These are phyloP conservation scores for Syzygium grande DNA, from an alignment of 345 rosid genomes.

Conservation along the genomic window DNA sequence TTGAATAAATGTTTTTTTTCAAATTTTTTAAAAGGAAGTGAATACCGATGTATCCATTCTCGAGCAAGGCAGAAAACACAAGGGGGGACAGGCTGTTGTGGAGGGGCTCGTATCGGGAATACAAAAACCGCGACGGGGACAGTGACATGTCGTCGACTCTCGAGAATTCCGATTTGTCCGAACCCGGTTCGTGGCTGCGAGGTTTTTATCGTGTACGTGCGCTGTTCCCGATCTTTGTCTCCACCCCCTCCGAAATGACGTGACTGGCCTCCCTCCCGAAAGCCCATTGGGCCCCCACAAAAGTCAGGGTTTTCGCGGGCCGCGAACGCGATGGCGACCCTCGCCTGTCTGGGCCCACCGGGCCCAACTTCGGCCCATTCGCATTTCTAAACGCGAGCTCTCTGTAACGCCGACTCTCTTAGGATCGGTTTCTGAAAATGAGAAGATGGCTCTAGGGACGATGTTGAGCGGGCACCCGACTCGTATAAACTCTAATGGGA, in stretches of 20 bases:
- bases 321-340: background rate
- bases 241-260: background rate
- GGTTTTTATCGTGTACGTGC: background rate
- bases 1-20: too few species aligned
- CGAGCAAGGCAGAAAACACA: background rate
- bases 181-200: background rate
- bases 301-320: background rate
- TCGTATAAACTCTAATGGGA: too few species aligned
- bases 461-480: too few species aligned
- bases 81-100: background rate
- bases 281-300: background rate
- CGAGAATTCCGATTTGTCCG: background rate
- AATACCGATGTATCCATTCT: background rate
- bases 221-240: rapidly evolving
- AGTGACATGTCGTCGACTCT: background rate
- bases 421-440: too few species aligned
- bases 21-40: too few species aligned
- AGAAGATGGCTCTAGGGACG: too few species aligned
- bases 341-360: background rate
- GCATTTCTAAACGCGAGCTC: too few species aligned
- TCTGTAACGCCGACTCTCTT: too few species aligned
- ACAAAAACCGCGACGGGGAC: background rate
- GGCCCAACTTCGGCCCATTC: background rate
- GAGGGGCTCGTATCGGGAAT: background rate
- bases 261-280: background rate